A percentile compares a stretch with the other conserved stretches of the same genome.
phyloP scores from a whole-genome alignment of 345 rosid genomes.

The Boechera divaricarpa region DNA sequence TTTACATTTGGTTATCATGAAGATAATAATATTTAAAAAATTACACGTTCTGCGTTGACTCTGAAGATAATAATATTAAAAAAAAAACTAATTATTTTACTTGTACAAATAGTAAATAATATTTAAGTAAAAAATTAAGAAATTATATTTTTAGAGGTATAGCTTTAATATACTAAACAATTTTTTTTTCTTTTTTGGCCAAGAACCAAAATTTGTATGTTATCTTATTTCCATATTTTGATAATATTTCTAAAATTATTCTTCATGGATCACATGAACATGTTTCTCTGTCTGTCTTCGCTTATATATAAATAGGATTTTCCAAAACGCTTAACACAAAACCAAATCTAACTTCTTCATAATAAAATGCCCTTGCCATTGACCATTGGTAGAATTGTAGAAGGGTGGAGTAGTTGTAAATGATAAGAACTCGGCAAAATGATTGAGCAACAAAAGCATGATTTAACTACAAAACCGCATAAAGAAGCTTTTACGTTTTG shows the following conservation, averaged over 20 bases:
- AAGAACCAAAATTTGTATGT: too few species aligned
- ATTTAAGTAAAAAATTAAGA: not conserved
- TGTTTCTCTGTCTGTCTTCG: not conserved
- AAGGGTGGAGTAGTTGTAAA: not conserved
- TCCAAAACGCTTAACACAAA: not conserved
- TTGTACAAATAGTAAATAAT: not conserved
- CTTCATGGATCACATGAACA: not conserved
- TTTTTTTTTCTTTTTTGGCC: not conserved
- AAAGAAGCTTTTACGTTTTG: constrained; percentile 17
- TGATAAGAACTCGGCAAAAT: not conserved
- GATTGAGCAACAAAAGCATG: constrained; percentile 7
- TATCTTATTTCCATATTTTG: not conserved
- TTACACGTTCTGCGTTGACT: constrained; percentile 3
- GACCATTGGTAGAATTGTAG: not conserved
- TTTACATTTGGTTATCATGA: constrained; percentile 16
- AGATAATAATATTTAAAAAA: not conserved
- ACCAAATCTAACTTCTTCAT: not conserved
- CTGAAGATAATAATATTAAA: not conserved
- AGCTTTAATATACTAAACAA: not conserved
- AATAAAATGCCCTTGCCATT: not conserved
- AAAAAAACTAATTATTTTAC: not conserved
- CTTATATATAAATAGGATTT: not conserved
- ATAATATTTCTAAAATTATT: constrained; percentile 1
- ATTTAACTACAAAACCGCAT: constrained; percentile 20
- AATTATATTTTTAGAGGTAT: not conserved